phyloP scores from a whole-genome alignment of 1,284 basidiomycete species.

The Coniferiporia weirii region DNA sequence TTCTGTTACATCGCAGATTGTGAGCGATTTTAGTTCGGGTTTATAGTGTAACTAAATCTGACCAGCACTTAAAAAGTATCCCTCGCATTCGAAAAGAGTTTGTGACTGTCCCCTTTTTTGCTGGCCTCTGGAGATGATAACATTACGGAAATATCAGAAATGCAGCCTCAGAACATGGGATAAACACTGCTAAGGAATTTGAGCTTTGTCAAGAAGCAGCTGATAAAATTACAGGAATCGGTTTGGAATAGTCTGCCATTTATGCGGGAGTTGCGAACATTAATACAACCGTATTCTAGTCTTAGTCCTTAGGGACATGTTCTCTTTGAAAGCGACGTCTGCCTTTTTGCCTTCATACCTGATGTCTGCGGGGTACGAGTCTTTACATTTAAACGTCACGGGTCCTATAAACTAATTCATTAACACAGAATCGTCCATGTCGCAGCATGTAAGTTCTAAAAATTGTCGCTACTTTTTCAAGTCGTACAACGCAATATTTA shows the following conservation, averaged over 20 bases:
- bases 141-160: not conserved
- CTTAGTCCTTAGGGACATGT: slow-evolving; percentile 1
- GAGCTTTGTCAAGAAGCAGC: slow-evolving; percentile 76
- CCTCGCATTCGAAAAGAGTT: slow-evolving; percentile 11
- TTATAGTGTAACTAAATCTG: not conserved
- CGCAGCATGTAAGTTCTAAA: slow-evolving; percentile 51
- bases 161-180: slow-evolving; percentile 18
- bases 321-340: slow-evolving; percentile 39
- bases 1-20: slow-evolving; percentile 79
- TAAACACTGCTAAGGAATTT: slow-evolving; percentile 50
- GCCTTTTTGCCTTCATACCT: slow-evolving; percentile 70
- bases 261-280: not conserved
- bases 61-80: not conserved
- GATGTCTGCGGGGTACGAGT: slow-evolving; percentile 61
- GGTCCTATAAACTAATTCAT: slow-evolving; percentile 8
- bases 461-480: slow-evolving; percentile 1
- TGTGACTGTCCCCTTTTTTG: not conserved
- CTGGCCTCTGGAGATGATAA: no score
- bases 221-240: slow-evolving; percentile 64
- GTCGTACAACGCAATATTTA: slow-evolving; percentile 26
- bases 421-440: slow-evolving; percentile 73
- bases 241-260: slow-evolving; percentile 32
- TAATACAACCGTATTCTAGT: not conserved
- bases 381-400: not conserved
- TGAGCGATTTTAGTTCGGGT: slow-evolving; percentile 36